These are phyloP conservation scores for Mycena albidolilacea DNA, from an alignment of 768 basidiomycete species.

Conservation along the genomic window DNA sequence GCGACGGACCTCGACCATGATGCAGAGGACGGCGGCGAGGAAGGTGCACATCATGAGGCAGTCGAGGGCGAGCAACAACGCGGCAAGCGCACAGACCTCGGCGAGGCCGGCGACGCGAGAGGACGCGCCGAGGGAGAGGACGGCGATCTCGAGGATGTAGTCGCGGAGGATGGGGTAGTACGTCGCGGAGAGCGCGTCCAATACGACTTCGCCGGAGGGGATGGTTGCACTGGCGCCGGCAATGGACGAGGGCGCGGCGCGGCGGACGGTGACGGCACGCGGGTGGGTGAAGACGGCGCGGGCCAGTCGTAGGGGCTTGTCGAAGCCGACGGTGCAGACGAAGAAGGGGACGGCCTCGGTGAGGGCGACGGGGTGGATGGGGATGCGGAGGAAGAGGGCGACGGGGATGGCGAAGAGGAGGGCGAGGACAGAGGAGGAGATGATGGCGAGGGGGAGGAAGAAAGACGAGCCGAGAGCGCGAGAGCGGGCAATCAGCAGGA, in stretches of 20 bases:
- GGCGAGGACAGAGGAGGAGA: constrained; percentile 86
- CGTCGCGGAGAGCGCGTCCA: constrained; percentile 84
- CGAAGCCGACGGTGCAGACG: constrained; percentile 97
- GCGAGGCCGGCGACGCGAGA: constrained; percentile 89
- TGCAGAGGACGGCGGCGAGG: constrained; percentile 88
- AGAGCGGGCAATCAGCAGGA: constrained; percentile 90
- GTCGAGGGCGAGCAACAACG: constrained; percentile 88
- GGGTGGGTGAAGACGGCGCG: constrained; percentile 81
- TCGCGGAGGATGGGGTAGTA: constrained; percentile 92
- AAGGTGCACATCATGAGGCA: constrained; percentile 93
- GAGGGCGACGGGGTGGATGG: constrained; percentile 92
- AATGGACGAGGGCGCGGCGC: constrained; percentile 50
- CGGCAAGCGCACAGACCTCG: constrained; percentile 96
- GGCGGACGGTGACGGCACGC: constrained; percentile 56
- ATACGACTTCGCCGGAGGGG: constrained; percentile 87
- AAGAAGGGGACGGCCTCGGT: constrained; percentile 98
- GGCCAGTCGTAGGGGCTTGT: constrained; percentile 95
- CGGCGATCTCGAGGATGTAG: constrained; percentile 93
- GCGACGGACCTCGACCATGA: constrained; percentile 95
- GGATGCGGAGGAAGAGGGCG: constrained; percentile 80
- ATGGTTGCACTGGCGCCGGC: constrained; percentile 49
- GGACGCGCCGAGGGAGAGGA: constrained; percentile 89
- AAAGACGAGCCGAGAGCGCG: constrained; percentile 83
- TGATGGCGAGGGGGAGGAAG: constrained; percentile 74
- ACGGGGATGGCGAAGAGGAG: constrained; percentile 89